Base-by-base conservation (phyloP, 2,329 filamentous ascomycete genomes). In the Phymatotrichopsis omnivora region DNA sequence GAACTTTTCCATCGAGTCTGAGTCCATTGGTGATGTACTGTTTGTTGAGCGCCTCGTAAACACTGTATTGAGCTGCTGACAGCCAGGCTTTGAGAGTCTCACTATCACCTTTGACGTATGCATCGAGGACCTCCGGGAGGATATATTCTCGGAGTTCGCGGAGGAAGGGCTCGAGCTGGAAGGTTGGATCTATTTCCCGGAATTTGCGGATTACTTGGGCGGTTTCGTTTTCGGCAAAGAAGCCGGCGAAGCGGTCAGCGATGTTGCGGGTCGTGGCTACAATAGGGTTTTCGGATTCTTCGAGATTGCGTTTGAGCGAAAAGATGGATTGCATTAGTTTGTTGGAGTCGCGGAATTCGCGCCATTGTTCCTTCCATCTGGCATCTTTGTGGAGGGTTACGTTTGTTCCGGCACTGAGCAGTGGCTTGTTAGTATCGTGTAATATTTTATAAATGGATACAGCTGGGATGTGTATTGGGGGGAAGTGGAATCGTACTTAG, bases 181-280 rank as follows among this genome's bases (percentile, higher is more conserved):
- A 98, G 56, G 73, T 75, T 4, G 91, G 89, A 58, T 98, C 91
- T 77, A 96, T 95, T 58, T 87, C 76, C 35, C 89, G 80, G 72
- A 98, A 93, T 65, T 89, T 93, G 70, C 95, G 96, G 69, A 96
- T 93, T 27, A 98, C 91, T 74, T 81, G 82, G 23, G 91, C 91
- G 0, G 86, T 95, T 69, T 98, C 91, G 64, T 96, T 98, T 65
- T 98, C 91, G 52, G 91, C 91, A 57, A 98, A 98, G 69, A 95
- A 98, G 22, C 91, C 86, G 35, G 83, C 85, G 29, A 98, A 78
- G 47, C 82, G 78, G 64, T 98, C 91, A 24, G 87, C 89, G 57
- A 98, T 94, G 63, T 85, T 86, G 61, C 91, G 82, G 1, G 87
- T 91, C 0, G 89, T 96, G 35, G 80, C 83, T 54, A 98, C 85